Conservation (phyloP, 1,284 basidiomycete genomes). For the Cutaneotrichosporon sp. region DNA sequence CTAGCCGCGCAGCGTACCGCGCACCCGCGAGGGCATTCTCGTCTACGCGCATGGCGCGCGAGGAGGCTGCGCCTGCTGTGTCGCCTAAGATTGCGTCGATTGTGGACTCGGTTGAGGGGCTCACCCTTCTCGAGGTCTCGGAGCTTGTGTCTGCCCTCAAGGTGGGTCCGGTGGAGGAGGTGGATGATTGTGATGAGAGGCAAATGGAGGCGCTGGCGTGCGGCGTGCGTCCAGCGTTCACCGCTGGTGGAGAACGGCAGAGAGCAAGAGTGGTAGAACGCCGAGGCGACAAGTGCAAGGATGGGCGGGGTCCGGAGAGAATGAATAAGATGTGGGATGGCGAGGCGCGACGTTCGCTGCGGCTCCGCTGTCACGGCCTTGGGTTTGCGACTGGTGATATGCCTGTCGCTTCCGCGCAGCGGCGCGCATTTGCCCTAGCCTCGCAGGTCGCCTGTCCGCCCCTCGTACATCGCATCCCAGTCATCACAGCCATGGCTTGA, state of each 20-base stretch:
- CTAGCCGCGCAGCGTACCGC: conserved; percentile 23
- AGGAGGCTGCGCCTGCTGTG: conserved; percentile 33
- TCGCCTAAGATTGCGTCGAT: conserved; percentile 71
- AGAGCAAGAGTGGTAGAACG: neutral
- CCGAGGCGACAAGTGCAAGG: too few species aligned
- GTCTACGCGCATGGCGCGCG: conserved; percentile 29
- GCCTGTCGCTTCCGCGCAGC: too few species aligned
- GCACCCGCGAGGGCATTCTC: conserved; percentile 31
- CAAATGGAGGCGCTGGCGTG: neutral
- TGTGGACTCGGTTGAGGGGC: conserved; percentile 87
- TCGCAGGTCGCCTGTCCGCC: too few species aligned
- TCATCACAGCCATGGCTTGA: neutral
- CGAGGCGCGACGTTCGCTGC: too few species aligned
- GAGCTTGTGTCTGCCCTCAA: conserved; percentile 91
- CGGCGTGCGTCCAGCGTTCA: neutral
- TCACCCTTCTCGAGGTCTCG: conserved; percentile 94
- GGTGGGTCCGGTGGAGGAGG: conserved; percentile 57
- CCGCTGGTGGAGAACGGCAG: neutral
- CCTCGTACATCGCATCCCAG: neutral
- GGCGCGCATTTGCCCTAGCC: too few species aligned
- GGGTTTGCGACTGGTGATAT: too few species aligned
- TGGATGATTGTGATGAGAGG: neutral
- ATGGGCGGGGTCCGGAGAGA: too few species aligned
- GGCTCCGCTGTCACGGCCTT: too few species aligned
- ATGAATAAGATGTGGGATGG: too few species aligned